These are phyloP conservation scores for Gonapodya sp. DNA, from an alignment of 192 early-diverging fungal species.

Conservation along the genomic window DNA sequence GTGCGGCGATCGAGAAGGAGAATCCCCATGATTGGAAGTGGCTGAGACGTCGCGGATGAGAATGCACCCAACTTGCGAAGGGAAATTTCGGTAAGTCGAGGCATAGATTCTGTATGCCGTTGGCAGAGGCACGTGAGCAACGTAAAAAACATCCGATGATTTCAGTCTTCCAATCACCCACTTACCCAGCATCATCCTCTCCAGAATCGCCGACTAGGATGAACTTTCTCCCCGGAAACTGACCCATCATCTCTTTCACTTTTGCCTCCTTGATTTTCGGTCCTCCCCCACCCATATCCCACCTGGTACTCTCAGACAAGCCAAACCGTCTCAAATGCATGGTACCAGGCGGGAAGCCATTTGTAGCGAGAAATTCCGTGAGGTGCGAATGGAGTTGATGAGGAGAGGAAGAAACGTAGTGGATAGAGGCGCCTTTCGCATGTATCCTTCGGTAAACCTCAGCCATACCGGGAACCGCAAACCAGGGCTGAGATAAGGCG, in stretches of 20 bases:
- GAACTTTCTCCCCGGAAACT: not conserved
- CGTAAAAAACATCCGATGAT: not conserved
- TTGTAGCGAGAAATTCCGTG: not conserved
- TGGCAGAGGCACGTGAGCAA: not conserved
- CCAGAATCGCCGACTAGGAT: not conserved
- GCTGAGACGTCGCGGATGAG: not conserved
- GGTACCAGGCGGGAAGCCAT: not conserved
- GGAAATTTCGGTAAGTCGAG: not conserved
- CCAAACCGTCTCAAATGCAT: not conserved
- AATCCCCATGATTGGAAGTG: not conserved
- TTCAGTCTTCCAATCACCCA: too few species aligned
- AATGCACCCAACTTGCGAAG: not conserved
- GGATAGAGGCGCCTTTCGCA: not conserved
- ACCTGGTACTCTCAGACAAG: too few species aligned
- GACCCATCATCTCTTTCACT: not conserved
- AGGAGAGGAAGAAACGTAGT: not conserved
- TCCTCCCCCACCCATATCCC: not conserved
- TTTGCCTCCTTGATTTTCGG: not conserved
- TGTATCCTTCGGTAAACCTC: not conserved
- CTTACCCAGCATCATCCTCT: not conserved
- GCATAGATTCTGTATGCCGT: not conserved
- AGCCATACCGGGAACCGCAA: not conserved
- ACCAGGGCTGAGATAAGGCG: not conserved
- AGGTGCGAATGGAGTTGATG: not conserved
- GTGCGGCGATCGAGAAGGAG: not conserved